Evolutionary conservation across 495 filamentous ascomycete genomes (phyloP).

Genomic region (Arthonia radiata): DNA sequence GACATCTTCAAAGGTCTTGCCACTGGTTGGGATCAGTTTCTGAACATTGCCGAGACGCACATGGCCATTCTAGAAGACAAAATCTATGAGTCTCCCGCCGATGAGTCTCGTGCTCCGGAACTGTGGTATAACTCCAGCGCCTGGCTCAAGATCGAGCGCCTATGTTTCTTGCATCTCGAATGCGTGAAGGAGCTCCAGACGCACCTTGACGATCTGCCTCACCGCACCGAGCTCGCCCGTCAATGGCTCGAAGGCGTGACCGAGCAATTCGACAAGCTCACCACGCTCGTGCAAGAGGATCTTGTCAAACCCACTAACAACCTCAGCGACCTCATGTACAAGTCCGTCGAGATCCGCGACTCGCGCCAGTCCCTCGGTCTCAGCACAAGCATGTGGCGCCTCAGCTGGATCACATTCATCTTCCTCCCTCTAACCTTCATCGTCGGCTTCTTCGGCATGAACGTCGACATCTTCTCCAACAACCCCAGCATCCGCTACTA

Average conservation of each 20-base stretch:
- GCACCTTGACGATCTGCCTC: slow-evolving; percentile 11
- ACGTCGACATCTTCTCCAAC: slow-evolving; percentile 18
- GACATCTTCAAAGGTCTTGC: slow-evolving; percentile 26
- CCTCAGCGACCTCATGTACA: slow-evolving; percentile 26
- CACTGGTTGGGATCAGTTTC: slow-evolving; percentile 19
- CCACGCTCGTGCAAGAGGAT: slow-evolving; percentile 21
- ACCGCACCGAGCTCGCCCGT: slow-evolving; percentile 10
- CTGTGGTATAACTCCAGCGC: slow-evolving; percentile 24
- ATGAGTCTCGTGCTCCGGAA: slow-evolving; percentile 28
- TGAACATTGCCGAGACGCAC: slow-evolving; percentile 20
- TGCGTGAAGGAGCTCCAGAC: slow-evolving; percentile 21
- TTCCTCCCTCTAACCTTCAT: slow-evolving; percentile 30
- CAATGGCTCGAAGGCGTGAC: slow-evolving; percentile 18
- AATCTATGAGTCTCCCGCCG: slow-evolving; percentile 29
- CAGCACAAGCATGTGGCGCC: slow-evolving; percentile 21
- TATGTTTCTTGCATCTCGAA: slow-evolving; percentile 23
- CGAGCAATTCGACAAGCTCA: slow-evolving; percentile 19
- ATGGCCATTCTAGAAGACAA: slow-evolving; percentile 28
- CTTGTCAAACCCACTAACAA: slow-evolving; percentile 23
- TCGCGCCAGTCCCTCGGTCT: slow-evolving; percentile 24
- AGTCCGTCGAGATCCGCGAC: slow-evolving; percentile 28
- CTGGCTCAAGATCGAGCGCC: slow-evolving; percentile 29
- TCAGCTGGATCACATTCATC: slow-evolving; percentile 25
- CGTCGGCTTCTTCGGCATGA: slow-evolving; percentile 28
- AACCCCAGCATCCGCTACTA: slow-evolving; percentile 25